Base-by-base conservation (phyloP, 164 flowering plant species). In the Brasenia schreberi region DNA sequence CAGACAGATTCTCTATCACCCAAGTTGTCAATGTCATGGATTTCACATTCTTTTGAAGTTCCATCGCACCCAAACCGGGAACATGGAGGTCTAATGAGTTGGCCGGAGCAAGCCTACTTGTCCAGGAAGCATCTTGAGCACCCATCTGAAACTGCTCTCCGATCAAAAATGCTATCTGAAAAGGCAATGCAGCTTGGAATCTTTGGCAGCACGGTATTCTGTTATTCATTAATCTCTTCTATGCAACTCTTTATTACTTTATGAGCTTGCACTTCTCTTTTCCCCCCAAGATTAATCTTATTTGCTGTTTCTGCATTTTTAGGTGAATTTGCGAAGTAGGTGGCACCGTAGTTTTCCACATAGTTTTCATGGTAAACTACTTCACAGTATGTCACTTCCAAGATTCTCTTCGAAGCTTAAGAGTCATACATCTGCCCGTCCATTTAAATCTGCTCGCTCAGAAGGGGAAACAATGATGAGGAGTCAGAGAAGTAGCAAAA, bases 11-110 rank as follows among this genome's bases (percentile, higher is more conserved):
- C 68, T 23, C 23, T 63, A 42, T 80, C 83, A 6, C 75, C 39
- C 62, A 81, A 81, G 65, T 76, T 82, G 73, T 56, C 84, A 18
- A 71, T 89, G 42, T 88, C 89, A 7, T 72, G 77, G 62, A 5
- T 82, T 49, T 71, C 82, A 9, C 82, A 72, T 66, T 69, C 85
- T 12, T 73, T 42, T 65, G 90, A 88, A 66, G 87, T 75, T 58
- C 71, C 81, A 43, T 77, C 80, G 72, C 60, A 81, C 45, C 72
- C 70, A 43, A 79, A 72, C 69, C 76, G 78, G 72, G 95, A 89
- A 69, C 89, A 84, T 49, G 61, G 79, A 61, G 84, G 85, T 68
- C 81, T 90, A n/a, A 80, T 90, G 94, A 87, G 92, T 77, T 93
- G 96, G 92, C 96, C 97, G 10, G 90, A 90, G 65, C 71, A 71